A percentile compares a stretch with the other conserved stretches of the same genome.
phyloP scores from a whole-genome alignment of 768 basidiomycete species.

The Tremella mesenterica region DNA sequence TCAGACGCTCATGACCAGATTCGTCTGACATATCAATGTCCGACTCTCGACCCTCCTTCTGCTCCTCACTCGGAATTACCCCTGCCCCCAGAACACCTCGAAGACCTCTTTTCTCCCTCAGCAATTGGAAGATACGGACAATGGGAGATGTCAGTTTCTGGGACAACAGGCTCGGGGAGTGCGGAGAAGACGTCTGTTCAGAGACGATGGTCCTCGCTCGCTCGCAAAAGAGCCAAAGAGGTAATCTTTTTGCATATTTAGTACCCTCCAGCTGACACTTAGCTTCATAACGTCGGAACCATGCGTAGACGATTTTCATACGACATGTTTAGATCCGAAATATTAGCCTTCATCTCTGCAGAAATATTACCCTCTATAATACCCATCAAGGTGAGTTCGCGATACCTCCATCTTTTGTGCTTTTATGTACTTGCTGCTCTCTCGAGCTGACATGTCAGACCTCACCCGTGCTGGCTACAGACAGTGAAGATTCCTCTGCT shows the following conservation, averaged over 20 bases:
- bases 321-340: neutral
- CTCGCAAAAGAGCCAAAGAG: conserved; percentile 10
- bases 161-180: neutral
- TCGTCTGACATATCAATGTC: conserved; percentile 6
- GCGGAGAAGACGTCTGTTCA: conserved; percentile 3
- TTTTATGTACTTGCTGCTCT: neutral
- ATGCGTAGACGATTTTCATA: neutral
- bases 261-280: neutral
- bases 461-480: too few species aligned
- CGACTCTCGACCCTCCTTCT: conserved; percentile 4
- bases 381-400: neutral
- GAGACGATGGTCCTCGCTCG: conserved; percentile 12
- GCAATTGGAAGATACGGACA: conserved; percentile 22
- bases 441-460: too few species aligned
- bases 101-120: conserved; percentile 23
- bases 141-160: conserved; percentile 16
- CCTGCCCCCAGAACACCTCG: conserved; percentile 2
- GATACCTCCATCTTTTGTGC: neutral
- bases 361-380: neutral
- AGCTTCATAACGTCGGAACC: neutral
- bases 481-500: neutral
- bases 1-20: conserved; percentile 6
- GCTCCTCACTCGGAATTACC: conserved; percentile 5
- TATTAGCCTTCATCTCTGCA: neutral
- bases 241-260: neutral